A percentile compares a stretch with the other conserved stretches of the same genome.
phyloP scores from a whole-genome alignment of 192 early-diverging fungal genomes.

The Coemansia sp. region DNA sequence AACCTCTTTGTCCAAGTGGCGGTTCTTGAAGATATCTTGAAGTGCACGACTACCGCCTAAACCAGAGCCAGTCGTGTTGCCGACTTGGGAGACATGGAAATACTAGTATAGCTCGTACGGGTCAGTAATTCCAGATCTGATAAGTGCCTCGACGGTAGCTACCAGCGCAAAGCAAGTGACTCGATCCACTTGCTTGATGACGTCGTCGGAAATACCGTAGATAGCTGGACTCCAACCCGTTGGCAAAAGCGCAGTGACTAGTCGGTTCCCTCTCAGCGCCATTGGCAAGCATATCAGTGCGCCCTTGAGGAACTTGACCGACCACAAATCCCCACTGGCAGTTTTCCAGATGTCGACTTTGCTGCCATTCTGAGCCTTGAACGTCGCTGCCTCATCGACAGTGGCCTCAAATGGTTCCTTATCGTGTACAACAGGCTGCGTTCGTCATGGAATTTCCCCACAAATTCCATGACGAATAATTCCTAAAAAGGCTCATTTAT shows the following conservation, averaged over 20 bases:
- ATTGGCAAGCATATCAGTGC: conserved; percentile 89
- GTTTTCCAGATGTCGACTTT: conserved; percentile 65
- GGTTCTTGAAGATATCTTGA: conserved; percentile 54
- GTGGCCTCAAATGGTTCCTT: conserved; percentile 84
- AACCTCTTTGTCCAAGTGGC: too few species aligned
- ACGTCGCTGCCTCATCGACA: conserved; percentile 85
- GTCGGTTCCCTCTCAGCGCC: conserved; percentile 79
- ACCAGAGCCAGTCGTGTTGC: conserved; percentile 87
- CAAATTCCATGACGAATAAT: too few species aligned
- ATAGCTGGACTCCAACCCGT: conserved; percentile 90
- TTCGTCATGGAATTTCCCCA: too few species aligned
- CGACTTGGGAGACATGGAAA: conserved; percentile 92
- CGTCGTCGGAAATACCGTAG: conserved; percentile 91
- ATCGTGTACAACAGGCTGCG: conserved; percentile 56
- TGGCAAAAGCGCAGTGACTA: conserved; percentile 88
- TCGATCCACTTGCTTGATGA: conserved; percentile 86
- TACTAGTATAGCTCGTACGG: conserved; percentile 97
- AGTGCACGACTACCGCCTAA: conserved; percentile 78
- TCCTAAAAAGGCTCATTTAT: too few species aligned
- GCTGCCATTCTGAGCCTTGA: conserved; percentile 80
- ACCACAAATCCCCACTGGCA: conserved; percentile 66
- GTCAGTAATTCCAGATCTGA: conserved; percentile 90
- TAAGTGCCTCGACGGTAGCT: conserved; percentile 88
- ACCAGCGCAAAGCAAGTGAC: conserved; percentile 86
- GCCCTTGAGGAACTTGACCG: conserved; percentile 83